A percentile compares a stretch with the other conserved stretches of the same genome.
These are phyloP conservation scores for Funneliformis geosporum DNA, from an alignment of 192 early-diverging fungal genomes.

Conservation along the genomic window DNA sequence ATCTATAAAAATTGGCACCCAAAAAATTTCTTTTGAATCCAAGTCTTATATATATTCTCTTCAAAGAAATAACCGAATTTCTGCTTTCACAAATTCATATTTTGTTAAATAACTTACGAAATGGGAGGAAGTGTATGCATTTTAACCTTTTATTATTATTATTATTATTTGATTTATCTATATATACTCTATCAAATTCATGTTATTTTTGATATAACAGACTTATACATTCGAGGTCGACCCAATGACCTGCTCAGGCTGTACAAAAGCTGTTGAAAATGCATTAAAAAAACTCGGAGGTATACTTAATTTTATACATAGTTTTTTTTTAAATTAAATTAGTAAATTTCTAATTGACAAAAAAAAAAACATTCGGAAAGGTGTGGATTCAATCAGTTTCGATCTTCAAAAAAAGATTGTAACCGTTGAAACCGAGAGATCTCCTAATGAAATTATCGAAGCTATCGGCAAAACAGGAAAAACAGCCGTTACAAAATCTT, in stretches of 20 bases:
- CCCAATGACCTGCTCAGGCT: not conserved
- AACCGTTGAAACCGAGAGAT: not conserved
- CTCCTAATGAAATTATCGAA: not conserved
- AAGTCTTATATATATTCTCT: too few species aligned
- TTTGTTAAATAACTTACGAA: too few species aligned
- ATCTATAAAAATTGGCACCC: too few species aligned
- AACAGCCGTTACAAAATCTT: not conserved
- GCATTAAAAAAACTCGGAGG: conserved; percentile 8
- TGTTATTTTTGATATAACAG: not conserved
- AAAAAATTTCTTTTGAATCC: too few species aligned
- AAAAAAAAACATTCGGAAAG: not conserved
- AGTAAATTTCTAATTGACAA: too few species aligned
- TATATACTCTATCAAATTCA: not conserved
- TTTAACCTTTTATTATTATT: too few species aligned
- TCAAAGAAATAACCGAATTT: too few species aligned
- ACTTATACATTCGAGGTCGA: conserved; percentile 1
- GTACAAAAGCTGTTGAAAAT: conserved; percentile 3
- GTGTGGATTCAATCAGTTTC: not conserved
- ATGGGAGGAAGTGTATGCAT: too few species aligned
- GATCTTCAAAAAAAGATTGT: not conserved
- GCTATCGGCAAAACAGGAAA: not conserved
- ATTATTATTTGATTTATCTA: too few species aligned
- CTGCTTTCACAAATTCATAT: too few species aligned
- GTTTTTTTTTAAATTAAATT: not conserved
- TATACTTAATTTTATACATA: not conserved